Evolutionary conservation across 805 yeast genomes (phyloP).

Genomic region (Kurtzmaniella fragi): DNA sequence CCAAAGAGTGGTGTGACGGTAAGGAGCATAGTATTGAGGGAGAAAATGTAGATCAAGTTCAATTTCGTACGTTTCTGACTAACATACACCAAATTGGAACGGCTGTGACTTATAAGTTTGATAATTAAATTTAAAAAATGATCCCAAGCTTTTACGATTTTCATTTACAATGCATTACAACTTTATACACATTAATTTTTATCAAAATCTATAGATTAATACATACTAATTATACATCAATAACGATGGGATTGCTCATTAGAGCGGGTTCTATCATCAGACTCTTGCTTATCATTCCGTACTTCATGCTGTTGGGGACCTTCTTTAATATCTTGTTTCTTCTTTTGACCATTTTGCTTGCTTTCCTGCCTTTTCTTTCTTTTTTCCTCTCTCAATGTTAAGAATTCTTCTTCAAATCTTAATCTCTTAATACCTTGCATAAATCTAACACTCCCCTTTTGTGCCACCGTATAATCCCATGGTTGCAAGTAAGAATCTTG

Average conservation of each 20-base stretch:
- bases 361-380: too few species aligned
- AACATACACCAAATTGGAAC: constrained; percentile 68
- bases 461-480: constrained; percentile 38
- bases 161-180: too few species aligned
- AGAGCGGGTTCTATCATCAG: too few species aligned
- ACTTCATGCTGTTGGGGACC: too few species aligned
- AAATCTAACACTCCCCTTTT: constrained; percentile 44
- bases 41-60: constrained; percentile 56
- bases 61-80: constrained; percentile 65
- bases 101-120: constrained; percentile 53
- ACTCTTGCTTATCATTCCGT: too few species aligned
- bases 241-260: too few species aligned
- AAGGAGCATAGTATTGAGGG: constrained; percentile 54
- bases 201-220: too few species aligned
- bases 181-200: too few species aligned
- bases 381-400: constrained; percentile 5
- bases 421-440: constrained; percentile 47
- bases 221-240: too few species aligned
- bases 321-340: too few species aligned
- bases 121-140: constrained; percentile 8
- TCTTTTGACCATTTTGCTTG: too few species aligned
- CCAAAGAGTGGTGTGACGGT: constrained; percentile 78
- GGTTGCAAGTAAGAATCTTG: constrained; percentile 44
- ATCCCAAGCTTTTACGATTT: too few species aligned
- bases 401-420: constrained; percentile 38